Evolutionary conservation across 2,329 filamentous ascomycete genomes (phyloP), one percentile per base, ranked within the genome.

Genomic region (Annulohypoxylon truncatum): DNA sequence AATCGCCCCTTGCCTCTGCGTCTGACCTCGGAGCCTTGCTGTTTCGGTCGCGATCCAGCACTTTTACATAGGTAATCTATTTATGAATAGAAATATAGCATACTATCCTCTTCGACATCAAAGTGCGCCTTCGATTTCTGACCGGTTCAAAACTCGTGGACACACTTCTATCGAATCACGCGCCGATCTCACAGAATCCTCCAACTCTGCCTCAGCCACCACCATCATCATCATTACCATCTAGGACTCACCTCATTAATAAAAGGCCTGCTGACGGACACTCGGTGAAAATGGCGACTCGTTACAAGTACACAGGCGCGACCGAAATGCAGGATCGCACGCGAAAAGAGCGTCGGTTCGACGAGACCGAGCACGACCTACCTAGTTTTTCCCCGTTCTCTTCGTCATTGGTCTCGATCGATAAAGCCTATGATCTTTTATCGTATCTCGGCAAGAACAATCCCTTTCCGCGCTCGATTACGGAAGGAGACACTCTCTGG

Each of bases 401-500:
- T 1, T 52, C 71, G 8, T 67, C 66, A 24, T 52, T 70, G 15
- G 59, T 56, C n/a, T 51, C 69, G 7, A 73, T 69, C 15, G 72
- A 74, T 55, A 77, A 72, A 29, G 26, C 79, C n/a, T 69, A 77
- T 31, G 76, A 81, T 31, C 57, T 86, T 48, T 75, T 89, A 24
- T 84, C 84, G 2, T 83, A 84, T 58, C 77, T 89, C 0, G 83
- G 84, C 20, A 76, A 78, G 51, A 76, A 76, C 61, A 90, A 89
- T 73, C 89, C 90, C 0, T 80, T 90, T 10, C 83, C 86, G 0
- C 85, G 85, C 47, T 81, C 83, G 31, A 86, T 93, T 48, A 85
- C 88, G 58, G 82, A 84, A 13, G 80, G 87, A 38, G 91, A 97
- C 77, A 88, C 87, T 12, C 89, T 97, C 40, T 97, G 95, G 95